A percentile compares a stretch with the other conserved stretches of the same genome.
Conservation (phyloP, 2,329 filamentous ascomycete genomes). For the Sclerotinia trifoliorum region DNA sequence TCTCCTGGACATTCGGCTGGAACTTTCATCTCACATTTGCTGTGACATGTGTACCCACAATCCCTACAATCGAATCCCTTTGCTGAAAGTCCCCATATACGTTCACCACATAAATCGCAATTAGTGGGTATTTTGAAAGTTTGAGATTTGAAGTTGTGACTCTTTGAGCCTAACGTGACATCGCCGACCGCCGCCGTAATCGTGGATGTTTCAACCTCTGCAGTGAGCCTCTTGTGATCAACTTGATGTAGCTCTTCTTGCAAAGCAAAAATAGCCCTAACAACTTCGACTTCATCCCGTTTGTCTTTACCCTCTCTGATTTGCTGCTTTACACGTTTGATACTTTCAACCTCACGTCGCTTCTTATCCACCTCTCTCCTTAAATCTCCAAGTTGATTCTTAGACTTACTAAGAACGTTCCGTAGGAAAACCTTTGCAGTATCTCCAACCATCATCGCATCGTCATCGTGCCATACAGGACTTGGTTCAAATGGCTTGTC, state of each 20-base stretch:
- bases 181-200: conserved; percentile 92
- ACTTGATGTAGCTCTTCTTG: conserved; percentile 84
- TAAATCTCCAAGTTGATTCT: conserved; percentile 75
- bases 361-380: conserved; percentile 83
- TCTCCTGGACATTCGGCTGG: conserved; percentile 94
- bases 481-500: conserved; percentile 90
- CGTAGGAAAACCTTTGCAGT: conserved; percentile 84
- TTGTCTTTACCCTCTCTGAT: conserved; percentile 83
- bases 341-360: conserved; percentile 75
- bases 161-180: conserved; percentile 85
- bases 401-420: conserved; percentile 89
- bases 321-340: conserved; percentile 70
- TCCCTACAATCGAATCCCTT: conserved; percentile 96
- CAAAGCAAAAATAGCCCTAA: conserved; percentile 76
- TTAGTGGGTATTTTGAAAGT: conserved; percentile 99
- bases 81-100: conserved; percentile 94
- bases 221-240: conserved; percentile 79
- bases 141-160: conserved; percentile 97
- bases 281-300: conserved; percentile 82
- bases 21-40: conserved; percentile 99
- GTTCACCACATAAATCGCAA: conserved; percentile 92
- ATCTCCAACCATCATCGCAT: conserved; percentile 81
- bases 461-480: conserved; percentile 95
- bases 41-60: conserved; percentile 97
- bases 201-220: conserved; percentile 89